These are phyloP conservation scores for Metarhizium album DNA, from an alignment of 2,329 filamentous ascomycete genomes.

Conservation along the genomic window DNA sequence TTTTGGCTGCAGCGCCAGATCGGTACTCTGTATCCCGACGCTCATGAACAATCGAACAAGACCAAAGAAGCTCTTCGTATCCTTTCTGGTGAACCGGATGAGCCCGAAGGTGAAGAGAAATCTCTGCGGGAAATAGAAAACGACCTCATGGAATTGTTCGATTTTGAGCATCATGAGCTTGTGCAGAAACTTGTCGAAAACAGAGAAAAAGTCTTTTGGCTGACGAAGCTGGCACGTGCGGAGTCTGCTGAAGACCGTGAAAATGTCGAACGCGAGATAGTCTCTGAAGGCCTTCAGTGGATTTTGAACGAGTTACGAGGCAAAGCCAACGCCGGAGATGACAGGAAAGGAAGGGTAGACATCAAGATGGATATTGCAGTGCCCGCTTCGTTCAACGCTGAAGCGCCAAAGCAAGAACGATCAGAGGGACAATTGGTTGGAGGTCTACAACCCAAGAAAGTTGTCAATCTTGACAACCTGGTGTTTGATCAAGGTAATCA, in stretches of 20 bases:
- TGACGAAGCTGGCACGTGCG: conserved; percentile 74
- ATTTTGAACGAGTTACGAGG: conserved; percentile 84
- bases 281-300: conserved; percentile 71
- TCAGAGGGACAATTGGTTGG: conserved; percentile 62
- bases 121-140: conserved; percentile 91
- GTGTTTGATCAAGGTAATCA: conserved; percentile 98
- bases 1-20: conserved; percentile 96
- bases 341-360: conserved; percentile 59
- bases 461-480: conserved; percentile 91
- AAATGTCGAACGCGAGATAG: conserved; percentile 82
- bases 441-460: conserved; percentile 72
- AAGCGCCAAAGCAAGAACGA: conserved; percentile 40
- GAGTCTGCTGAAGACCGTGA: conserved; percentile 68
- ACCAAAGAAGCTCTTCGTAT: conserved; percentile 75
- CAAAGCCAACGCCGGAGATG: conserved; percentile 48
- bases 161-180: conserved; percentile 90
- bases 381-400: conserved; percentile 45
- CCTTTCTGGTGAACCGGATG: conserved; percentile 63
- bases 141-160: conserved; percentile 95
- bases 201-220: conserved; percentile 90
- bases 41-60: conserved; percentile 88
- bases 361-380: conserved; percentile 94
- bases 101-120: conserved; percentile 67
- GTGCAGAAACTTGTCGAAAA: conserved; percentile 88
- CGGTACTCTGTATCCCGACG: conserved; percentile 77